A percentile compares a stretch with the other conserved stretches of the same genome.
Evolutionary conservation across 352 stramenopile species (phyloP).

Genomic region (Globisporangium heterothallicum): DNA sequence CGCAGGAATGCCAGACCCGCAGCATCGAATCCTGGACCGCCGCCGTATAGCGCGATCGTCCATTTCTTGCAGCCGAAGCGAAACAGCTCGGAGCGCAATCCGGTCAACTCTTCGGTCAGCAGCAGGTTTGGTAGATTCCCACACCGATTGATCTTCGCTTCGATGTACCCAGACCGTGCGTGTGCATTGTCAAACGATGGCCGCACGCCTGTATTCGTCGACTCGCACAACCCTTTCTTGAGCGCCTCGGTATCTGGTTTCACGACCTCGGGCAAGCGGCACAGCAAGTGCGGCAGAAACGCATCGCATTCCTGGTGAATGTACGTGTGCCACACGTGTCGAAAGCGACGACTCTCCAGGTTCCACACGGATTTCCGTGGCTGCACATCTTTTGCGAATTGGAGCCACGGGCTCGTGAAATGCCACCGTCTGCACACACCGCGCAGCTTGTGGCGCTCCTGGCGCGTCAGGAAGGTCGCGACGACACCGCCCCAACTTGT

Average conservation of each 20-base stretch:
- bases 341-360: slow-evolving; percentile 42
- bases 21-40: slow-evolving; percentile 51
- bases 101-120: slow-evolving; percentile 40
- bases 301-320: slow-evolving; percentile 28
- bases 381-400: slow-evolving; percentile 23
- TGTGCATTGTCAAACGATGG: slow-evolving; percentile 55
- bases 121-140: slow-evolving; percentile 58
- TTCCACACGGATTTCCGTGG: slow-evolving; percentile 51
- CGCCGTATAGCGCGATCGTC: slow-evolving; percentile 55
- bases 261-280: slow-evolving; percentile 22
- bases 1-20: slow-evolving; percentile 51
- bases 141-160: slow-evolving; percentile 67
- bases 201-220: slow-evolving; percentile 58
- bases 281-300: slow-evolving; percentile 34
- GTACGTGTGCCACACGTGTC: slow-evolving; percentile 51
- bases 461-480: slow-evolving; percentile 34
- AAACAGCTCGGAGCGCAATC: slow-evolving; percentile 53
- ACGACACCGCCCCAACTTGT: slow-evolving; percentile 21
- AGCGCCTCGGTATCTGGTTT: slow-evolving; percentile 42
- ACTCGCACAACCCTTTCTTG: slow-evolving; percentile 50
- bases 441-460: slow-evolving; percentile 38
- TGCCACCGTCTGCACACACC: slow-evolving; percentile 46
- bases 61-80: slow-evolving; percentile 17
- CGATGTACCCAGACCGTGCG: slow-evolving; percentile 58
- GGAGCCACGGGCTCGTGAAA: slow-evolving; percentile 50